A percentile compares a stretch with the other conserved stretches of the same genome.
Conservation (phyloP, 176 grass and related monocot species). For the Cocos nucifera region DNA sequence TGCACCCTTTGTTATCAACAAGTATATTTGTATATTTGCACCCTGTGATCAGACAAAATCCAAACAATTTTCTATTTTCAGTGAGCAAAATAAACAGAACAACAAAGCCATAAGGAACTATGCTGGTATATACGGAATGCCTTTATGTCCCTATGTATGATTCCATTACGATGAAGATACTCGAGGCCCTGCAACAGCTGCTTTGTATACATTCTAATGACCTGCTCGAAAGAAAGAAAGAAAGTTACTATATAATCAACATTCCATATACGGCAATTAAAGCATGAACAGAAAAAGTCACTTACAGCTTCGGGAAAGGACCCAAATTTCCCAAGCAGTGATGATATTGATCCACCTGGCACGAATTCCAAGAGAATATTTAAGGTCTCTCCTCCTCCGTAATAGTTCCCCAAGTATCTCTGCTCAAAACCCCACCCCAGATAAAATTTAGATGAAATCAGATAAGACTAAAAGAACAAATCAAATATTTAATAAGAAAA, state of each 20-base stretch:
- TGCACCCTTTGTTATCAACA: slow-evolving; percentile 97
- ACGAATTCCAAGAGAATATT: slow-evolving; percentile 98
- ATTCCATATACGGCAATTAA: too few species aligned
- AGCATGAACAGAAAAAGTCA: slow-evolving; percentile 2
- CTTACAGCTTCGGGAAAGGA: slow-evolving; percentile 93
- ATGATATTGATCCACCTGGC: slow-evolving; percentile 92
- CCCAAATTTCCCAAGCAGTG: slow-evolving; percentile 76
- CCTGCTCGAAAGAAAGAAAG: slow-evolving; percentile 49
- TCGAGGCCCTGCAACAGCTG: slow-evolving; percentile 88
- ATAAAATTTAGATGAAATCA: too few species aligned
- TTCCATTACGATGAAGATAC: slow-evolving; percentile 88
- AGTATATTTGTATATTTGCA: slow-evolving; percentile 99
- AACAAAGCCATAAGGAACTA: slow-evolving; percentile 3
- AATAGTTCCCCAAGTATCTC: slow-evolving; percentile 92
- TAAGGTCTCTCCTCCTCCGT: slow-evolving; percentile 75
- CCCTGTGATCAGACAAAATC: slow-evolving; percentile 44
- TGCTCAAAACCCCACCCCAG: slow-evolving; percentile 20
- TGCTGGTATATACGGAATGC: slow-evolving; percentile 22
- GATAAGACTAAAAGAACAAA: slow-evolving; percentile 9
- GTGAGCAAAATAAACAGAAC: background rate
- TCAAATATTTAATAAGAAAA: too few species aligned
- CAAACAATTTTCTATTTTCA: background rate
- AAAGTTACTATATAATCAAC: background rate
- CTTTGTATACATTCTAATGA: slow-evolving; percentile 94
- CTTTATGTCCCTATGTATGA: slow-evolving; percentile 99